phyloP scores from a whole-genome alignment of 1,284 basidiomycete species.

The Apiotrichum porosum region DNA sequence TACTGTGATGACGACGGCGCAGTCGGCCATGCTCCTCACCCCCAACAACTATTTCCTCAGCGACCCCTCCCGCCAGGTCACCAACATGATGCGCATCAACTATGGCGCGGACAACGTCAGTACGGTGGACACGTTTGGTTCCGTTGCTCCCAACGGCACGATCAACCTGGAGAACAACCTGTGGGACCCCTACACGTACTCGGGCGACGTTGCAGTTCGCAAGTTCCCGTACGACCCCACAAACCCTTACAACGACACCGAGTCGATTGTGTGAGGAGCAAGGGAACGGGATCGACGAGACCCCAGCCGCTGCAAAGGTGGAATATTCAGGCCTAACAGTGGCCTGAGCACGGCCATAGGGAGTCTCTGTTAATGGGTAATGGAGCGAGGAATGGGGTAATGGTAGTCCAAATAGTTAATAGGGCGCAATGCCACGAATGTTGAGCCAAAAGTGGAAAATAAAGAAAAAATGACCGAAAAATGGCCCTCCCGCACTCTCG shows the following conservation, averaged over 20 bases:
- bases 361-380: too few relatives aligned
- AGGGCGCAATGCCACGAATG: too few relatives aligned
- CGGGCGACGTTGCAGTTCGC: conserved; percentile 28
- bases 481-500: too few relatives aligned
- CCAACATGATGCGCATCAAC: conserved; percentile 32
- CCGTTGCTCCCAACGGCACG: conserved; percentile 14
- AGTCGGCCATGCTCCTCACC: conserved; percentile 26
- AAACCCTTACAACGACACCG: conserved; percentile 26
- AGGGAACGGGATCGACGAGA: too few relatives aligned
- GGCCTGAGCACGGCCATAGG: too few relatives aligned
- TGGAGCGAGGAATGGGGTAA: too few relatives aligned
- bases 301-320: too few relatives aligned
- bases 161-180: conserved; percentile 21
- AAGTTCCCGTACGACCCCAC: conserved; percentile 40
- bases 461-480: too few relatives aligned
- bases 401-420: too few relatives aligned
- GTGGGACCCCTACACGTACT: conserved; percentile 23
- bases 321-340: too few relatives aligned
- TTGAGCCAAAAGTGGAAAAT: too few relatives aligned
- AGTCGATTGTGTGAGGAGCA: not conserved
- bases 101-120: conserved; percentile 22
- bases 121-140: conserved; percentile 29
- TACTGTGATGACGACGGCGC: conserved; percentile 36
- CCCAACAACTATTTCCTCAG: conserved; percentile 31
- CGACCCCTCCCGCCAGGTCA: conserved; percentile 19